Conservation (phyloP, 768 basidiomycete species). For the Pleurotus ostreatus region DNA sequence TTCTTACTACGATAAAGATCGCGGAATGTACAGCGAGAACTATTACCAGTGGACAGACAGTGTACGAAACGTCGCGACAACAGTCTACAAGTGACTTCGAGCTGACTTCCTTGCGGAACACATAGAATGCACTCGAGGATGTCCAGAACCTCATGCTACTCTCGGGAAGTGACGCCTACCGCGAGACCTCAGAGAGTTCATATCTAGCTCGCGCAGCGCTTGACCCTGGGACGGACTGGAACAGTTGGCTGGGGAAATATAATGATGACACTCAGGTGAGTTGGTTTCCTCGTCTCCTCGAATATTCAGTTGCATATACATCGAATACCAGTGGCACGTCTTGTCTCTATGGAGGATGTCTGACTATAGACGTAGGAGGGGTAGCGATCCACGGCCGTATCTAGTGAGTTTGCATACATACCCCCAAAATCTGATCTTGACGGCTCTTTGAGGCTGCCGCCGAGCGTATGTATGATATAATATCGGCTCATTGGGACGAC, state of each 20-base stretch:
- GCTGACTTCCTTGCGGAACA: not conserved
- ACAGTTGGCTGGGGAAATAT: conserved; percentile 36
- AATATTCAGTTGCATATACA: no score
- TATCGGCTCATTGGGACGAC: conserved; percentile 46
- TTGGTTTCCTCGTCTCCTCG: no score
- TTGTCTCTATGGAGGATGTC: conserved; percentile 55
- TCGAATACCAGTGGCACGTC: conserved; percentile 42
- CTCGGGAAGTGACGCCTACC: conserved; percentile 36
- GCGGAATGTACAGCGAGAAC: conserved; percentile 42
- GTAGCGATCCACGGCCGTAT: conserved; percentile 25
- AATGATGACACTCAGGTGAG: conserved; percentile 48
- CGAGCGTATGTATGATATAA: conserved; percentile 43
- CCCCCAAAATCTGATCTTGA: not conserved
- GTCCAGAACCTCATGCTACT: conserved; percentile 58
- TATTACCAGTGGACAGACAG: conserved; percentile 52
- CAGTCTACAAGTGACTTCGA: not conserved
- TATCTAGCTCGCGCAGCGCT: conserved; percentile 41
- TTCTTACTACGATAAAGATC: conserved; percentile 35
- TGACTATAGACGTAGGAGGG: conserved; percentile 43
- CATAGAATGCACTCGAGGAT: conserved; percentile 52
- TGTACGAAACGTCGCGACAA: conserved; percentile 19
- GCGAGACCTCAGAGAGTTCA: conserved; percentile 36
- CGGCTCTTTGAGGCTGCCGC: conserved; percentile 23
- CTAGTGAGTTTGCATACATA: conserved; percentile 17
- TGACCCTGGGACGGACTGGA: conserved; percentile 38